Evolutionary conservation across 2,329 filamentous ascomycete genomes (phyloP).

Genomic region (Curvularia sp.): DNA sequence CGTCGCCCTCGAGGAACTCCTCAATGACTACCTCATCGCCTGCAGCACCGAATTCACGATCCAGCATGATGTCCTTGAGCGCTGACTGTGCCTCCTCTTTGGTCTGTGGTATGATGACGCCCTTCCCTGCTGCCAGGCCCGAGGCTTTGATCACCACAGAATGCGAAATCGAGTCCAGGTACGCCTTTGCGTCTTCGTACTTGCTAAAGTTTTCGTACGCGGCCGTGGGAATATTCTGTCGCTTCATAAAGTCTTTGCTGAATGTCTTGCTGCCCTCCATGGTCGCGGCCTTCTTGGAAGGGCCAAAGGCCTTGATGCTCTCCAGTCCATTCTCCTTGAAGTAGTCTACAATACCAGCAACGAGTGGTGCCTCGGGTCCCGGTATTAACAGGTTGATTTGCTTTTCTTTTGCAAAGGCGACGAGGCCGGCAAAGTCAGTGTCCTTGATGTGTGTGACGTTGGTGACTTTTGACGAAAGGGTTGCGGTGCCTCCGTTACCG

Average conservation of each 20-base stretch:
- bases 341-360: constrained; percentile 85
- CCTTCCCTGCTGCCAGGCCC: constrained; percentile 92
- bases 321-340: constrained; percentile 64
- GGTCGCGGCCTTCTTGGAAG: constrained; percentile 79
- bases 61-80: constrained; percentile 88
- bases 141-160: constrained; percentile 84
- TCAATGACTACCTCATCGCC: constrained; percentile 95
- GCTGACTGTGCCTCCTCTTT: constrained; percentile 84
- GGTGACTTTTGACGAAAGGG: constrained; percentile 59
- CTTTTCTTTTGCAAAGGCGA: constrained; percentile 75
- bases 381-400: constrained; percentile 83
- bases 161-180: constrained; percentile 61
- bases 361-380: constrained; percentile 91
- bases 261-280: constrained; percentile 98
- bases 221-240: constrained; percentile 87
- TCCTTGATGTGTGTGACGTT: constrained; percentile 75
- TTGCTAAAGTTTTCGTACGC: constrained; percentile 87
- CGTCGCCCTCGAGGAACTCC: constrained; percentile 89
- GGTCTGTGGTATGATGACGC: constrained; percentile 84
- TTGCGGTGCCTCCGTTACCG: constrained; percentile 81
- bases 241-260: constrained; percentile 97
- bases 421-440: constrained; percentile 79
- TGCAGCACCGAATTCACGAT: constrained; percentile 83
- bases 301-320: constrained; percentile 82
- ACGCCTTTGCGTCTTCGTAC: constrained; percentile 73